Conservation (phyloP, 768 basidiomycete genomes). For the Russula sp. region DNA sequence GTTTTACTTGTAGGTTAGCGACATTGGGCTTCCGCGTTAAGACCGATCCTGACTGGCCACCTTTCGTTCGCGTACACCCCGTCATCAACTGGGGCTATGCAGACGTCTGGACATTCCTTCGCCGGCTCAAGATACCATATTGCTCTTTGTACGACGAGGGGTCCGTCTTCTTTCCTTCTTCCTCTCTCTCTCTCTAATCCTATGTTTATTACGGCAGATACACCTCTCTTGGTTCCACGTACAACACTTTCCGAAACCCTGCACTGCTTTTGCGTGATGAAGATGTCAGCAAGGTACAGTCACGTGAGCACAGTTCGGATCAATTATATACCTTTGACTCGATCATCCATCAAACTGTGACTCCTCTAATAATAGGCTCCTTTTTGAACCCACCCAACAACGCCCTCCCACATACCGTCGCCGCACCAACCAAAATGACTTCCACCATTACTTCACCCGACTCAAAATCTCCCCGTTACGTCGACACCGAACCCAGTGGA, state of each 20-base stretch:
- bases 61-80: conserved; percentile 87
- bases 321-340: conserved; percentile 12
- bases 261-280: conserved; percentile 48
- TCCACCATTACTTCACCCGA: not conserved
- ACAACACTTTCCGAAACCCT: conserved; percentile 93
- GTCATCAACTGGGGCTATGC: conserved; percentile 93
- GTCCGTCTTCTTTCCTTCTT: conserved; percentile 39
- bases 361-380: conserved; percentile 8
- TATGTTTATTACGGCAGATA: conserved; percentile 52
- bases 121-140: conserved; percentile 72
- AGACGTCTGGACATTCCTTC: conserved; percentile 87
- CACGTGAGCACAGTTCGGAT: conserved; percentile 7
- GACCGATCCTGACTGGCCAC: conserved; percentile 89
- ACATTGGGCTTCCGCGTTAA: conserved; percentile 68
- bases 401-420: not conserved
- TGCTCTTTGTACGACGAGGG: conserved; percentile 90
- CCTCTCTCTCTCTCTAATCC: conserved; percentile 4
- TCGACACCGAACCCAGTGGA: not conserved
- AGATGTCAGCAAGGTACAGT: conserved; percentile 31
- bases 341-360: not conserved
- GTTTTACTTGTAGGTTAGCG: conserved; percentile 43
- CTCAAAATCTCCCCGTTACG: not conserved
- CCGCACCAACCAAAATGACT: conserved; percentile 13
- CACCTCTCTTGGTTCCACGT: conserved; percentile 93
- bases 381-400: not conserved